These are phyloP conservation scores for Coprinellus micaceus DNA, from an alignment of 768 basidiomycete genomes.

Conservation along the genomic window DNA sequence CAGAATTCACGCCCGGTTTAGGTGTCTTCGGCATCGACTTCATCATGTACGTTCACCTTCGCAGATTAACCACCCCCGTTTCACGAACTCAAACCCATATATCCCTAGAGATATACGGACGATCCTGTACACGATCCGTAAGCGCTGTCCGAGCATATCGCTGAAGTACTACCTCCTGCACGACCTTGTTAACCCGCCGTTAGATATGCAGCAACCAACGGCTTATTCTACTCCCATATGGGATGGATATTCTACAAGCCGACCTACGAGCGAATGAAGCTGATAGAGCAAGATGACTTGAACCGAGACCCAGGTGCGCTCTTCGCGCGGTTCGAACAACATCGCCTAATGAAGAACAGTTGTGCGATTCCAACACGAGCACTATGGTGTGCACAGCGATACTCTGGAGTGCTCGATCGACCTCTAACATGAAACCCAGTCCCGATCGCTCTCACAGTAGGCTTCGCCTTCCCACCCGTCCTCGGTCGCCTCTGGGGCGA, in stretches of 20 bases:
- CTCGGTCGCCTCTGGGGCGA: slow-evolving; percentile 63
- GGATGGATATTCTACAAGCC: slow-evolving; percentile 87
- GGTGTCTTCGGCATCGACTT: slow-evolving; percentile 70
- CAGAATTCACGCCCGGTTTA: slow-evolving; percentile 16
- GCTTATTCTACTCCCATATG: slow-evolving; percentile 74
- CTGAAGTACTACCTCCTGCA: neutral
- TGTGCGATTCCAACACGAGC: slow-evolving; percentile 65
- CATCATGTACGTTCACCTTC: slow-evolving; percentile 54
- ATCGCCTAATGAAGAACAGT: slow-evolving; percentile 45
- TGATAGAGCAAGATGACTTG: slow-evolving; percentile 67
- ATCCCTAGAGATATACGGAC: slow-evolving; percentile 67
- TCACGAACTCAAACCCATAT: no score
- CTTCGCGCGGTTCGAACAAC: no score
- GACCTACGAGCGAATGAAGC: slow-evolving; percentile 53
- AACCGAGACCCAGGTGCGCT: slow-evolving; percentile 61
- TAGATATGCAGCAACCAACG: slow-evolving; percentile 71
- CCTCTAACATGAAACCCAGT: slow-evolving; percentile 33
- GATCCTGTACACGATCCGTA: slow-evolving; percentile 67
- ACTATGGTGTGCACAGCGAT: slow-evolving; percentile 45
- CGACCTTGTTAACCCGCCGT: neutral
- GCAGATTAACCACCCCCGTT: no score
- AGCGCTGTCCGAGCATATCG: neutral
- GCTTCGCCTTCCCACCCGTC: slow-evolving; percentile 53
- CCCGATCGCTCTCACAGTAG: slow-evolving; percentile 54
- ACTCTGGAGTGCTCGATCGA: neutral